These are phyloP conservation scores for Isabelozyma gotoi DNA, from an alignment of 805 yeast species.

Conservation along the genomic window DNA sequence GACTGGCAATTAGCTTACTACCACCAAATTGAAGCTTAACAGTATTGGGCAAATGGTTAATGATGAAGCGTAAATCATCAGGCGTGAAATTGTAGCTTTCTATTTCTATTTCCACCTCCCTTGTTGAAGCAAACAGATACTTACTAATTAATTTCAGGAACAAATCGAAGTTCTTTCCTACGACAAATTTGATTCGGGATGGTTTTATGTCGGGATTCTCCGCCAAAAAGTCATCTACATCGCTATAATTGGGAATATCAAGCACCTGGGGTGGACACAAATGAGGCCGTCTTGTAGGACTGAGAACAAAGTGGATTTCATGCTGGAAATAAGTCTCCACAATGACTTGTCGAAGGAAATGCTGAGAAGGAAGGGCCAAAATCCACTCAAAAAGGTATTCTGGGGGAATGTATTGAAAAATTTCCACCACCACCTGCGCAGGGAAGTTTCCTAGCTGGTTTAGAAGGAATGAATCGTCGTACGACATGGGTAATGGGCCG, in stretches of 20 bases:
- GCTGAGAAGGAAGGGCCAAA: constrained; percentile 11
- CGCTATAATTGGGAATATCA: constrained; percentile 19
- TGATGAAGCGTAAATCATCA: constrained; percentile 19
- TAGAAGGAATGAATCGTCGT: constrained; percentile 5
- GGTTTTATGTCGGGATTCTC: constrained; percentile 30
- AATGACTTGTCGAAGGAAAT: constrained; percentile 18
- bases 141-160: constrained; percentile 20
- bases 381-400: constrained; percentile 23
- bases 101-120: constrained; percentile 24
- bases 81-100: constrained; percentile 22
- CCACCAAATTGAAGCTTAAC: constrained; percentile 28
- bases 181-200: constrained; percentile 20
- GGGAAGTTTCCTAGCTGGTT: constrained; percentile 17
- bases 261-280: constrained; percentile 1
- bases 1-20: constrained; percentile 10
- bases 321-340: constrained; percentile 24
- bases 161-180: constrained; percentile 31
- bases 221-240: constrained; percentile 30
- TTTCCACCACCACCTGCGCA: constrained; percentile 17
- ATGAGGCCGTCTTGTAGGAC: constrained; percentile 27
- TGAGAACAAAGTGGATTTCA: constrained; percentile 32
- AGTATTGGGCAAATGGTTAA: constrained; percentile 23
- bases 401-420: constrained; percentile 16
- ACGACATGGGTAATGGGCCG: background rate
- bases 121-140: constrained; percentile 10